phyloP scores from a whole-genome alignment of 2,329 filamentous ascomycete genomes.

The Cercospora canescens region DNA sequence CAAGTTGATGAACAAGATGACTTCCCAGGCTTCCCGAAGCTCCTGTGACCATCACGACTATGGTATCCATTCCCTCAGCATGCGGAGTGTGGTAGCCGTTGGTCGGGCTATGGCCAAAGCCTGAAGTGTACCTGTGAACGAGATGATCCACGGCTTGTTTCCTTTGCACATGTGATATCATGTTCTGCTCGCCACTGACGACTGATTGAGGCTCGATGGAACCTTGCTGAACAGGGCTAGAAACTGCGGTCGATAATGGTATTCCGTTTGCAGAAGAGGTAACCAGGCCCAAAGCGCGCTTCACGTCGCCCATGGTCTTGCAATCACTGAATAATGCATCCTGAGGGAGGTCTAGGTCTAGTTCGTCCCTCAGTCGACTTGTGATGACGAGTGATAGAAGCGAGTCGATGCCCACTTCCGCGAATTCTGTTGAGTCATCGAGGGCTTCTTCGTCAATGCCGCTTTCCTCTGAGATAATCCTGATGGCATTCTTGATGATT shows the following conservation, averaged over 20 bases:
- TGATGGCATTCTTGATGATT: background rate
- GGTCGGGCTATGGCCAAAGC: too few species aligned
- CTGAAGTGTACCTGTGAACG: too few species aligned
- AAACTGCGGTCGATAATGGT: slow-evolving; percentile 20
- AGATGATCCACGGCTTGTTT: too few species aligned
- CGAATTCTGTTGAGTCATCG: background rate
- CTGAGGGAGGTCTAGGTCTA: slow-evolving; percentile 32
- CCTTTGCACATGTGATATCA: too few species aligned
- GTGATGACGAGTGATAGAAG: slow-evolving; percentile 40
- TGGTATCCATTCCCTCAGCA: background rate
- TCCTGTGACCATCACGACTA: slow-evolving; percentile 36
- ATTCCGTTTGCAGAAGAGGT: background rate
- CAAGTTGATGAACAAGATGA: slow-evolving; percentile 38
- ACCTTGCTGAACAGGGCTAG: too few species aligned
- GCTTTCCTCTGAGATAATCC: background rate
- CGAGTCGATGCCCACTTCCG: slow-evolving; percentile 14
- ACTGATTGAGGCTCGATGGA: too few species aligned
- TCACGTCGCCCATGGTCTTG: slow-evolving; percentile 15
- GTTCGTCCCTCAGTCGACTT: slow-evolving; percentile 35
- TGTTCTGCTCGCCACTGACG: too few species aligned
- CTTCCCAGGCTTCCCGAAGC: slow-evolving; percentile 41
- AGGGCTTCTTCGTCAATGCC: background rate
- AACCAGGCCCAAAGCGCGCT: background rate
- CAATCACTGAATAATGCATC: slow-evolving; percentile 30
- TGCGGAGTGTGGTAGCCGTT: too few species aligned